Evolutionary conservation across 2,329 filamentous ascomycete species (phyloP), one percentile per base, ranked within the genome.

Genomic region (Colletotrichum shisoi): DNA sequence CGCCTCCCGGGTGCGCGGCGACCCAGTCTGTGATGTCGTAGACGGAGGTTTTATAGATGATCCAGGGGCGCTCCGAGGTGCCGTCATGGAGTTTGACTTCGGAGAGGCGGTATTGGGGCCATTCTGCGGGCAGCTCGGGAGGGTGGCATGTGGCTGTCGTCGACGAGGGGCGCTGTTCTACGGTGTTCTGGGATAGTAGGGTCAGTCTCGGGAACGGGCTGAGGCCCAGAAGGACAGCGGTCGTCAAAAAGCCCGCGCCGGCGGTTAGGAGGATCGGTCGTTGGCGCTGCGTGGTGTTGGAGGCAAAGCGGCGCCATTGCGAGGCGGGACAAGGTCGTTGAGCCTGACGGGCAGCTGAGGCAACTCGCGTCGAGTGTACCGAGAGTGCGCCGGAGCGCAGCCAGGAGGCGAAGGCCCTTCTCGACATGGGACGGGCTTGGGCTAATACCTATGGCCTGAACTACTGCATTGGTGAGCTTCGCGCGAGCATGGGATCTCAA

Each of bases 11-110:
- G 72, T 84, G 83, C 7, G 76, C 78, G 7, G 77, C 75, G 19
- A 84, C 74, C 79, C 82, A 84, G 40, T 84, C 81, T 8, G 83
- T 84, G 54, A 85, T 84, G 71, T 84, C 82, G 73, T 84, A 85
- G 8, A 84, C 81, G 19, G 79, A 76, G 44, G 76, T 78, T 12
- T 78, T 80, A 53, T 78, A 78, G 39, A 79, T 79, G 5, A 84
- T 79, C 83, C 83, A 85, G 31, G 81, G 80, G 7, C 74, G 73
- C 15, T 79, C 75, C 0, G 81, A 78, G 39, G 76, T 73, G 2
- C 74, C 71, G 0, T 75, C 76, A 56, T 80, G 78, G 53, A 74
- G 70, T 58, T 75, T 77, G 54, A 79, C 71, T 54, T 79, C 76
- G 3, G 73, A 68, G 6, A 80, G 71, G 11, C 74, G 71, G 69